A percentile compares a stretch with the other conserved stretches of the same genome.
Conservation (phyloP, 1,284 basidiomycete species). For the Ganoderma lucidum region DNA sequence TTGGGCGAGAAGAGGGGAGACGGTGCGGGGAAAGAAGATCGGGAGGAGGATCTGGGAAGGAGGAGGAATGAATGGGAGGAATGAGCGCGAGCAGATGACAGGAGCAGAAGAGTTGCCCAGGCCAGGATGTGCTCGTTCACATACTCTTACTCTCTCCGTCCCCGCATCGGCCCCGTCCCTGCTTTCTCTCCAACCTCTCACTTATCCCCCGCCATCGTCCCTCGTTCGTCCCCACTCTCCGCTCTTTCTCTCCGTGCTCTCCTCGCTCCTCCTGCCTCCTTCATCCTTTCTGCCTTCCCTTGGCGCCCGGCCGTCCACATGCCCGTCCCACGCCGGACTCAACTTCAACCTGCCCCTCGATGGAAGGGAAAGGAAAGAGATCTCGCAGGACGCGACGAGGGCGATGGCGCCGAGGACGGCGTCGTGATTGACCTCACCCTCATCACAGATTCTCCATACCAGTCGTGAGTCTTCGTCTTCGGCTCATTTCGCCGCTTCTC, state of each 20-base stretch:
- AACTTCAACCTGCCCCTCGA: conserved; percentile 8
- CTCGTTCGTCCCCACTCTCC: background rate
- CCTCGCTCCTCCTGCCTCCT: background rate
- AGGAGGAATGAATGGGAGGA: background rate
- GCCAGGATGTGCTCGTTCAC: background rate
- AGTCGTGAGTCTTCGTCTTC: conserved; percentile 56
- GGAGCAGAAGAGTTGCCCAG: background rate
- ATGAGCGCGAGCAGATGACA: background rate
- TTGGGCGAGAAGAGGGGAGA: background rate
- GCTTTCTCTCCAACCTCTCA: background rate
- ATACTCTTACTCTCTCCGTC: conserved; percentile 1
- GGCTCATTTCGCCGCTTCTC: conserved; percentile 7
- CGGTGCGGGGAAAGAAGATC: background rate
- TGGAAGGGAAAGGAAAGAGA: conserved; percentile 34
- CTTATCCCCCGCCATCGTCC: background rate
- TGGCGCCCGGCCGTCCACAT: conserved; percentile 1
- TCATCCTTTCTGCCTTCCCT: background rate
- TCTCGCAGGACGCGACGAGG: conserved; percentile 39
- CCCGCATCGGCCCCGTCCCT: background rate
- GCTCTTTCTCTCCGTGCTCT: conserved; percentile 1
- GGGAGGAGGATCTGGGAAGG: background rate
- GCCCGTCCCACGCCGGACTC: conserved; percentile 18
- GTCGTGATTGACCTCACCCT: conserved; percentile 60
- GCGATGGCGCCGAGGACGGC: conserved; percentile 52
- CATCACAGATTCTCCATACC: conserved; percentile 55